A percentile compares a stretch with the other conserved stretches of the same genome.
Conservation (phyloP, 306 rosid species). For the Oxytropis ochrocephala region DNA sequence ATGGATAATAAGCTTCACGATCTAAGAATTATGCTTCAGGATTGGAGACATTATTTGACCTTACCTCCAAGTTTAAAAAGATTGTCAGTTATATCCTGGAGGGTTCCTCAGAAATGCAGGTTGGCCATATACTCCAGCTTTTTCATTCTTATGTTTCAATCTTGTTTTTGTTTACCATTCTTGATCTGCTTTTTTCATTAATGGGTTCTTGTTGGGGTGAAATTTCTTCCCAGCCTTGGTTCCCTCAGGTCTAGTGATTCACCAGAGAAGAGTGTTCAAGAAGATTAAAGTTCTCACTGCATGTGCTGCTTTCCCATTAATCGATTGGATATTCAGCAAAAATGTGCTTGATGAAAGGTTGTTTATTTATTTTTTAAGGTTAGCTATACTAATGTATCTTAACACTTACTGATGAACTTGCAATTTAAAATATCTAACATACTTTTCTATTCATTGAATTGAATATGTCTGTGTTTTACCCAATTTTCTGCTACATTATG, state of each 20-base stretch:
- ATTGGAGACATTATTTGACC: constrained; percentile 72
- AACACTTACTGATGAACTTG: not conserved
- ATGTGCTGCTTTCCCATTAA: not conserved
- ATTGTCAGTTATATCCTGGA: constrained; percentile 54
- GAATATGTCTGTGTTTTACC: not conserved
- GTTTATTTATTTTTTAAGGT: not conserved
- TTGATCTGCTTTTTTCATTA: not conserved
- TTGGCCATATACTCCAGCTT: constrained; percentile 1
- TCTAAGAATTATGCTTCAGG: constrained; percentile 73
- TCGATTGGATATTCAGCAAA: constrained; percentile 3
- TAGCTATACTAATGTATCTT: not conserved
- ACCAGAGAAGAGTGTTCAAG: constrained; percentile 23
- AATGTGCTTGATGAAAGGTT: not conserved
- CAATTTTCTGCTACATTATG: not conserved
- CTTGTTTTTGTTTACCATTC: constrained; percentile 1
- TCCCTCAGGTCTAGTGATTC: constrained; percentile 32
- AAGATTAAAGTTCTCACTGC: constrained; percentile 19
- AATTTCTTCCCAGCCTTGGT: constrained; percentile 43
- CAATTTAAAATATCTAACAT: not conserved
- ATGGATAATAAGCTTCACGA: constrained; percentile 76
- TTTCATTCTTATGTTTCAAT: not conserved
- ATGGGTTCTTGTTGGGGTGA: constrained; percentile 1
- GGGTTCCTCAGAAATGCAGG: constrained; percentile 92
- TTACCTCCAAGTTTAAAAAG: constrained; percentile 58
- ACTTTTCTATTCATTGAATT: not conserved